Evolutionary conservation across 495 filamentous ascomycete species (phyloP).

Genomic region (Aspergillus carlsbadensis): DNA sequence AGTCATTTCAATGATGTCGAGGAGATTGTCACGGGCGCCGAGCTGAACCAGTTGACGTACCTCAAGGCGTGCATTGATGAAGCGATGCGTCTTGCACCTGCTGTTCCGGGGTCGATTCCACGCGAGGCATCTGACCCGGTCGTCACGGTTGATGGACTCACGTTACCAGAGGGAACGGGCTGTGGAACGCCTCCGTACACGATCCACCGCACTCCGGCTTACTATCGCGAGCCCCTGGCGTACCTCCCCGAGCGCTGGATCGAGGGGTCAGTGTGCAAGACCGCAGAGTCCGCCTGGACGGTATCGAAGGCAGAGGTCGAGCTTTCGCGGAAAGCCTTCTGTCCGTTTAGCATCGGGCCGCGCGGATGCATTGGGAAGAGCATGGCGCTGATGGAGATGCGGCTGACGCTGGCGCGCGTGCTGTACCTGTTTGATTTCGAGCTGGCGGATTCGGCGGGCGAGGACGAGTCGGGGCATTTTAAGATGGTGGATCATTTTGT

Average conservation of each 20-base stretch:
- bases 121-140: conserved; percentile 59
- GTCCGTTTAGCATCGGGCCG: conserved; percentile 58
- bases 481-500: conserved; percentile 50
- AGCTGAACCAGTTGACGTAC: conserved; percentile 22
- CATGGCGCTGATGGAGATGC: conserved; percentile 58
- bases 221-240: conserved; percentile 51
- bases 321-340: conserved; percentile 46
- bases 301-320: conserved; percentile 40
- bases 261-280: conserved; percentile 35
- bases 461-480: conserved; percentile 42
- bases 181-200: conserved; percentile 55
- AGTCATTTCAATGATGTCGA: conserved; percentile 49
- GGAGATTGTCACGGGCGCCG: conserved; percentile 6
- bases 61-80: conserved; percentile 69
- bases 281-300: conserved; percentile 24
- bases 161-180: conserved; percentile 51
- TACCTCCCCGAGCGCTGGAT: conserved; percentile 59
- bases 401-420: conserved; percentile 50
- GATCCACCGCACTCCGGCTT: conserved; percentile 54
- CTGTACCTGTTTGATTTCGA: conserved; percentile 48
- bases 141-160: conserved; percentile 51
- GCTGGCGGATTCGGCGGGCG: conserved; percentile 38
- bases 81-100: conserved; percentile 64
- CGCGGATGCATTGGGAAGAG: conserved; percentile 59
- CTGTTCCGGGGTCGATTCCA: conserved; percentile 57